Evolutionary conservation across 2,329 filamentous ascomycete genomes (phyloP).

Genomic region (Sporothrix phasma): DNA sequence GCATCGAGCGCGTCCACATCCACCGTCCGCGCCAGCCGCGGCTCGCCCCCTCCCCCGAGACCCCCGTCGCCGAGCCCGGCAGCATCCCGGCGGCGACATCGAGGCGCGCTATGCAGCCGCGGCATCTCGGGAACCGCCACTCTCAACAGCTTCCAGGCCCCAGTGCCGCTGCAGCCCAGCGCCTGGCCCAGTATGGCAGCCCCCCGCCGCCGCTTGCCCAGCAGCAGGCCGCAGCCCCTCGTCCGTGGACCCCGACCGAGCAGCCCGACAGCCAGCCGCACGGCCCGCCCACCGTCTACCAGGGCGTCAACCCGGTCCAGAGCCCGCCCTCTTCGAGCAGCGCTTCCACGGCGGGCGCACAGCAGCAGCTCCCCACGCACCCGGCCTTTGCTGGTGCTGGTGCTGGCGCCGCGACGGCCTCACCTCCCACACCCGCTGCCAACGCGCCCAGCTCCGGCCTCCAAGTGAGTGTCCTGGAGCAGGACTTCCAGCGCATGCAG

Average conservation of each 20-base stretch:
- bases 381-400: slow-evolving; percentile 12
- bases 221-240: slow-evolving; percentile 20
- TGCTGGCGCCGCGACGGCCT: neutral
- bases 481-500: slow-evolving; percentile 76
- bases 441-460: slow-evolving; percentile 33
- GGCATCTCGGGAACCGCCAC: slow-evolving; percentile 82
- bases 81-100: slow-evolving; percentile 66
- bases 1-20: slow-evolving; percentile 84
- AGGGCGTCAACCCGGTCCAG: slow-evolving; percentile 65
- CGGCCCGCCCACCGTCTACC: slow-evolving; percentile 83
- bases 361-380: neutral
- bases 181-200: slow-evolving; percentile 66
- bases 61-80: slow-evolving; percentile 66
- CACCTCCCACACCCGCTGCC: neutral
- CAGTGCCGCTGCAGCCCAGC: slow-evolving; percentile 76
- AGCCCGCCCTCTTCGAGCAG: slow-evolving; percentile 51
- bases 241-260: slow-evolving; percentile 95
- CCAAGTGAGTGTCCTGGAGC: slow-evolving; percentile 65
- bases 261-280: slow-evolving; percentile 76
- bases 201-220: slow-evolving; percentile 35
- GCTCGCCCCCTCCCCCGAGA: slow-evolving; percentile 90
- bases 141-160: slow-evolving; percentile 56
- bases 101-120: slow-evolving; percentile 86
- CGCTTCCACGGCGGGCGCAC: neutral
- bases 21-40: slow-evolving; percentile 82